These are phyloP conservation scores for Laburnicola sp. DNA, from an alignment of 2,329 filamentous ascomycete genomes.

Conservation along the genomic window DNA sequence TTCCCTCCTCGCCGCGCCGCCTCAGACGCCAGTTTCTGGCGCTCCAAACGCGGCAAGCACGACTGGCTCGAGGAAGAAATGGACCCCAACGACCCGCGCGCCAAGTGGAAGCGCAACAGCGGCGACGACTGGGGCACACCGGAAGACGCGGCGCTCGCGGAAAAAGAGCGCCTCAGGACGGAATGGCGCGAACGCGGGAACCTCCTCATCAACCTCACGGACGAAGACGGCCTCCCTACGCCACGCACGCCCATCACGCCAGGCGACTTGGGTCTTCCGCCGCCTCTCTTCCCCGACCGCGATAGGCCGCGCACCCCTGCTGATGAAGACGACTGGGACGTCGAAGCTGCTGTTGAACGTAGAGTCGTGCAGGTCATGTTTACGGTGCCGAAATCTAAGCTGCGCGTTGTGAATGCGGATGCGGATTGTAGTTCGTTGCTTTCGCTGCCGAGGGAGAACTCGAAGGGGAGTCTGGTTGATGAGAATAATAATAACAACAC, in stretches of 20 bases:
- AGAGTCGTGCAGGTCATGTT: conserved; percentile 71
- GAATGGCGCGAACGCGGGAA: conserved; percentile 36
- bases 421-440: conserved; percentile 34
- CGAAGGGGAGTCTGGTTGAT: conserved; percentile 16
- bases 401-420: conserved; percentile 79
- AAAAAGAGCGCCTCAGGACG: conserved; percentile 36
- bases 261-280: conserved; percentile 26
- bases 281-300: not conserved
- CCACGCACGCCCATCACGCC: conserved; percentile 33
- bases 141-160: conserved; percentile 37
- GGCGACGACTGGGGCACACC: conserved; percentile 43
- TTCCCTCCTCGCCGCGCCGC: conserved; percentile 48
- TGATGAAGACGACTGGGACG: conserved; percentile 55
- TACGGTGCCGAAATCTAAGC: conserved; percentile 82
- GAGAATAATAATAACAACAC: conserved; percentile 5
- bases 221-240: conserved; percentile 31
- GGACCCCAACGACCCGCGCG: conserved; percentile 22
- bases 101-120: conserved; percentile 36
- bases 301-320: conserved; percentile 35
- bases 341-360: conserved; percentile 52
- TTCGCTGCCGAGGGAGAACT: conserved; percentile 27
- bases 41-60: conserved; percentile 47
- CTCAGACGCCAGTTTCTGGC: conserved; percentile 50
- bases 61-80: conserved; percentile 47
- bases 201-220: conserved; percentile 33